Conservation (phyloP, 148 eudicot species). For the Rheum nobile region DNA sequence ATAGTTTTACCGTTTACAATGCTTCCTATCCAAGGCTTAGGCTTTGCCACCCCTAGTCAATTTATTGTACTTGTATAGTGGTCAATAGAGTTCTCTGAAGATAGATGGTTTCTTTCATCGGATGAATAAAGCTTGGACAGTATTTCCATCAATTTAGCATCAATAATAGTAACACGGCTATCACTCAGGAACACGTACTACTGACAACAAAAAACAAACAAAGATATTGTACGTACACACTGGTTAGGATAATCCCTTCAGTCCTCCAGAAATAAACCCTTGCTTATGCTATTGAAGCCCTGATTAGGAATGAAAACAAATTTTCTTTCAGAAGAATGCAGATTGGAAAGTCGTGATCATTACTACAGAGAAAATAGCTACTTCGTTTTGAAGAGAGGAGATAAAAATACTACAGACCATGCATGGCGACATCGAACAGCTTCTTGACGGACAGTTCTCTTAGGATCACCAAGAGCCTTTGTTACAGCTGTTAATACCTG, state of each 20-base stretch:
- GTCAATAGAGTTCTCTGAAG: neutral
- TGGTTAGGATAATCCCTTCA: neutral
- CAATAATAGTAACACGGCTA: neutral
- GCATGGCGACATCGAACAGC: conserved; percentile 92
- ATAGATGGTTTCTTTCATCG: neutral
- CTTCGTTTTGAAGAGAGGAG: neutral
- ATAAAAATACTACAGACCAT: conserved; percentile 36
- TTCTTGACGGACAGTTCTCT: conserved; percentile 78
- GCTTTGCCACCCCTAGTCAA: neutral
- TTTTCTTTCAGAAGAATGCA: neutral
- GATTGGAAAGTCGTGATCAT: neutral
- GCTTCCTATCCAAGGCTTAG: neutral
- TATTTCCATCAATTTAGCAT: neutral
- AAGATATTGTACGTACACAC: neutral
- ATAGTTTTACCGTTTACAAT: neutral
- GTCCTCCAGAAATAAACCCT: neutral
- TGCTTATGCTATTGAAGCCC: conserved; percentile 45
- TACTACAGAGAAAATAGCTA: neutral
- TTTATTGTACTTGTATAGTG: neutral
- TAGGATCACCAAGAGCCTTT: conserved; percentile 85
- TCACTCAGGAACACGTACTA: neutral
- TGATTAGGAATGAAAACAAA: conserved; percentile 12
- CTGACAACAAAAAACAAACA: neutral
- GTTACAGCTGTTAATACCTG: conserved; percentile 63
- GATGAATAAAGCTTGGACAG: neutral